Base-by-base conservation (phyloP, 768 basidiomycete species). In the Suillus tomentosus region DNA sequence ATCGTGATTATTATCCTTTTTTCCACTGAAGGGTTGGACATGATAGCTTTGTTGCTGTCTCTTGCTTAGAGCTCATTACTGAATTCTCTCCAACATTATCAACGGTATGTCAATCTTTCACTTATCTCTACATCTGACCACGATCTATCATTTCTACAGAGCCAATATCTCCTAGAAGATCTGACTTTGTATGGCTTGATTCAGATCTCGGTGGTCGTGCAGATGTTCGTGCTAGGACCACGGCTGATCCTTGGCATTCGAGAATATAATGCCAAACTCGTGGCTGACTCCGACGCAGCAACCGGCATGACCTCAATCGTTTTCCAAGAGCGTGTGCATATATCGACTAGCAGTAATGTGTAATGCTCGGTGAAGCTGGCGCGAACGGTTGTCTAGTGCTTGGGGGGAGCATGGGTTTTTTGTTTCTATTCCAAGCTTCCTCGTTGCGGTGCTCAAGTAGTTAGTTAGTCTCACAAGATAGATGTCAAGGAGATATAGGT, bases 1-100 rank as follows among this genome's bases (percentile, higher is more conserved):
- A 5, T 11, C 1, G 19, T 11, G 45, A 45, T 2, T n/a, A 11
- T 11, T 5, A 10, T 43, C 4, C n/a, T n/a, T 11, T 1, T 19
- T 45, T 45, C 10, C 0, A 5, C 43, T 10, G 10, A 45, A 45
- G n/a, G 45, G 2, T 45, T 10, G 45, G 3, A 11, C 10, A 9
- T 45, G 10, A 0, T 11, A 45, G 45, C 9, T 45, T 45, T 5
- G n/a, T 45, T 10, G 19, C n/a, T n/a, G 45, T 11, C 11, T n/a
- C 45, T 5, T n/a, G 45, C n/a, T 11, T n/a, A 10, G 0, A 1
- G 0, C 4, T 45, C 43, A 72, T 88, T 4, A 79, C 96, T 27
- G 27, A 27, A 2, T 27, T 3, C 2, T 27, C 27, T 27, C 43
- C 9, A n/a, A n/a, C 19, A n/a, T 0, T 11, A 9, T 45, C 19